Evolutionary conservation across 1,284 basidiomycete species (phyloP).

Genomic region (Trametes pubescens): DNA sequence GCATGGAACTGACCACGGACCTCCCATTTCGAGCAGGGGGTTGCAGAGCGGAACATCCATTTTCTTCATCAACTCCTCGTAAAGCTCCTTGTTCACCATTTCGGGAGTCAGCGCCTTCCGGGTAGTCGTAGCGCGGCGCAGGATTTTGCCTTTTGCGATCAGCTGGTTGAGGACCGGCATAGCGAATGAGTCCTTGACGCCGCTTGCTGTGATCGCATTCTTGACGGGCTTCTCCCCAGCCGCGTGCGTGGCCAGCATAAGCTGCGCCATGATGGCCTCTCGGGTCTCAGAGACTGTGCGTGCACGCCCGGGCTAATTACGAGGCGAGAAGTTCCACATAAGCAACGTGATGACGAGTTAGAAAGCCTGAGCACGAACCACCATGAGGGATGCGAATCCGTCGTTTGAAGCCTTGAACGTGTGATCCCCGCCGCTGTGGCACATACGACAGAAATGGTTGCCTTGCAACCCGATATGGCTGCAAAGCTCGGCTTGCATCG

Average conservation of each 20-base stretch:
- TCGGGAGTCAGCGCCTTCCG: conserved; percentile 13
- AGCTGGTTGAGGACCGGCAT: conserved; percentile 12
- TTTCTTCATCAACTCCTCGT: conserved; percentile 14
- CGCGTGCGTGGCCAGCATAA: conserved; percentile 8
- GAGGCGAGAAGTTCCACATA: too few species aligned
- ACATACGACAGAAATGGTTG: conserved; percentile 44
- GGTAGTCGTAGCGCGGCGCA: background rate
- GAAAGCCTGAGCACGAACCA: too few species aligned
- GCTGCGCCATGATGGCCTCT: conserved; percentile 2
- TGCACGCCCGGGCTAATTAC: conserved; percentile 7
- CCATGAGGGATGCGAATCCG: conserved; percentile 34
- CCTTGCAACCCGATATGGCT: conserved; percentile 40
- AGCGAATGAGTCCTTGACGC: conserved; percentile 15
- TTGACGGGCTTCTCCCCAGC: conserved; percentile 19
- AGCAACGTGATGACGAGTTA: too few species aligned
- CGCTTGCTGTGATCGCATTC: conserved; percentile 6
- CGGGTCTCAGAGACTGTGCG: conserved; percentile 28
- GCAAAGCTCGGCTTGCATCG: conserved; percentile 46
- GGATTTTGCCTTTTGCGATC: conserved; percentile 11
- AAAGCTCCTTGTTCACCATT: conserved; percentile 13
- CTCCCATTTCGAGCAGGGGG: conserved; percentile 18
- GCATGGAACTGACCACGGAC: conserved; percentile 7
- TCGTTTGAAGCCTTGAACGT: conserved; percentile 34
- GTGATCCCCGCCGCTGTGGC: conserved; percentile 40
- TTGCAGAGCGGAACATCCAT: conserved; percentile 8